A percentile compares a stretch with the other conserved stretches of the same genome.
Evolutionary conservation across 2,329 filamentous ascomycete genomes (phyloP).

Genomic region (Trichoderma atrobrunneum): DNA sequence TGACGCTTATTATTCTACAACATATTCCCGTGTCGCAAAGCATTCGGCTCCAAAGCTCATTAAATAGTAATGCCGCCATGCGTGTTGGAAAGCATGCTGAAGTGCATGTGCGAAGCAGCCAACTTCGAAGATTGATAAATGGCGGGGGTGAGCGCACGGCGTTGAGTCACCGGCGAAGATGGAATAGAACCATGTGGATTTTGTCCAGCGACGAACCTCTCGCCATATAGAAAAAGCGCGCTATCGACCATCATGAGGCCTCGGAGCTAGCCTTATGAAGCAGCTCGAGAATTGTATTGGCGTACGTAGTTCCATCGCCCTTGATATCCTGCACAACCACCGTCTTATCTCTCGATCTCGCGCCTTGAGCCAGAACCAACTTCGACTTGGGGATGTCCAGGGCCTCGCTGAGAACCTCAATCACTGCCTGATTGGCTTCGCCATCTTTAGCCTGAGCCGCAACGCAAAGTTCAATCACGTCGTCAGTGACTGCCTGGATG

Average conservation of each 20-base stretch:
- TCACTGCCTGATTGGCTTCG: slow-evolving; percentile 66
- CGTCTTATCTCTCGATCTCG: slow-evolving; percentile 64
- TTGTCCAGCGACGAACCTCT: not conserved
- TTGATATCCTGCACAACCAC: slow-evolving; percentile 42
- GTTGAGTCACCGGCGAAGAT: slow-evolving; percentile 18
- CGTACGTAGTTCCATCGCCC: slow-evolving; percentile 32
- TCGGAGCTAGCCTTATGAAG: slow-evolving; percentile 28
- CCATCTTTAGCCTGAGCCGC: slow-evolving; percentile 63
- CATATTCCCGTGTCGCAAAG: not conserved
- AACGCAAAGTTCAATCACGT: slow-evolving; percentile 62
- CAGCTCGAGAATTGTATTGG: slow-evolving; percentile 28
- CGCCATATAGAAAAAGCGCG: not conserved
- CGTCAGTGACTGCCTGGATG: slow-evolving; percentile 53
- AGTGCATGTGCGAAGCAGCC: not conserved
- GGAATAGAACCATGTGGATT: not conserved
- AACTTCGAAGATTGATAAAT: not conserved
- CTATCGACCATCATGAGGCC: slow-evolving; percentile 1
- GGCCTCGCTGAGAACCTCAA: slow-evolving; percentile 58
- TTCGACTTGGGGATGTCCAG: slow-evolving; percentile 62
- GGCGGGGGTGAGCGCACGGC: not conserved
- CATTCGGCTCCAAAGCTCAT: not conserved
- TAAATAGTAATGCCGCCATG: not conserved
- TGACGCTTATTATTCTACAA: not conserved
- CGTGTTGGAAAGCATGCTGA: not conserved
- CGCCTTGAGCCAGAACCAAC: slow-evolving; percentile 59